phyloP scores from a whole-genome alignment of 2,329 filamentous ascomycete genomes.

The Aspergillus quadricinctus region DNA sequence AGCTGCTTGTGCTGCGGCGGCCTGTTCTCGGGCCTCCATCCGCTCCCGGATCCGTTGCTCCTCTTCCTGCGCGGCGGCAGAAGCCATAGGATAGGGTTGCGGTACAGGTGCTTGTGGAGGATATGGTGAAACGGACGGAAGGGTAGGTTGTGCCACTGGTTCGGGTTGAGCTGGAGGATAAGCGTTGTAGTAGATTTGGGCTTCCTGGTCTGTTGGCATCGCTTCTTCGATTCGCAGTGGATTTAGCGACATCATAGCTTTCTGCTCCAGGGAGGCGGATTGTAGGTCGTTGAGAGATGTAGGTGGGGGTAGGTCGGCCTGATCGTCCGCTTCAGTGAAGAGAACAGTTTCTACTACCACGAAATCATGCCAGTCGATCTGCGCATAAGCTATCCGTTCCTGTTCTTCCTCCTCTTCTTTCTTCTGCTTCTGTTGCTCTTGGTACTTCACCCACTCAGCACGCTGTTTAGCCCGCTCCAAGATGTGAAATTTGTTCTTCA shows the following conservation, averaged over 20 bases:
- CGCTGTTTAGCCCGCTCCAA: constrained; percentile 77
- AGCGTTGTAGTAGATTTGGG: constrained; percentile 50
- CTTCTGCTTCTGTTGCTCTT: constrained; percentile 79
- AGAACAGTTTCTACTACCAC: constrained; percentile 91
- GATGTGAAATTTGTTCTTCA: constrained; percentile 74
- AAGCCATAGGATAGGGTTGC: constrained; percentile 28
- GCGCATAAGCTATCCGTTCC: constrained; percentile 70
- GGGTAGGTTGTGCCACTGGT: constrained; percentile 29
- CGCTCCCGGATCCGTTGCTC: constrained; percentile 59
- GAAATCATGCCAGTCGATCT: constrained; percentile 98
- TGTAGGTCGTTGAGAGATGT: constrained; percentile 88
- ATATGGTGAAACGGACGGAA: constrained; percentile 24
- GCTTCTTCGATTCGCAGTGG: constrained; percentile 89
- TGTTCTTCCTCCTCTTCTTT: constrained; percentile 84
- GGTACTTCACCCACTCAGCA: constrained; percentile 80
- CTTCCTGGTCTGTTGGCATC: constrained; percentile 71
- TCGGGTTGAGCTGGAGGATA: constrained; percentile 39
- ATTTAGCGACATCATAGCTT: constrained; percentile 81
- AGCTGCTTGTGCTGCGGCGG: constrained; percentile 74
- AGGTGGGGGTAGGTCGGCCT: constrained; percentile 79
- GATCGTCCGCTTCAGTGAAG: constrained; percentile 85
- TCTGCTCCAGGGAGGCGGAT: constrained; percentile 90
- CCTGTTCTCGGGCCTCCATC: constrained; percentile 52
- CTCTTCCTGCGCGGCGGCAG: constrained; percentile 50
- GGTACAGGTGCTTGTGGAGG: constrained; percentile 26